Evolutionary conservation across 192 early-diverging fungal species (phyloP), one percentile per base, ranked within the genome.

Genomic region (Dissophora globulifera): DNA sequence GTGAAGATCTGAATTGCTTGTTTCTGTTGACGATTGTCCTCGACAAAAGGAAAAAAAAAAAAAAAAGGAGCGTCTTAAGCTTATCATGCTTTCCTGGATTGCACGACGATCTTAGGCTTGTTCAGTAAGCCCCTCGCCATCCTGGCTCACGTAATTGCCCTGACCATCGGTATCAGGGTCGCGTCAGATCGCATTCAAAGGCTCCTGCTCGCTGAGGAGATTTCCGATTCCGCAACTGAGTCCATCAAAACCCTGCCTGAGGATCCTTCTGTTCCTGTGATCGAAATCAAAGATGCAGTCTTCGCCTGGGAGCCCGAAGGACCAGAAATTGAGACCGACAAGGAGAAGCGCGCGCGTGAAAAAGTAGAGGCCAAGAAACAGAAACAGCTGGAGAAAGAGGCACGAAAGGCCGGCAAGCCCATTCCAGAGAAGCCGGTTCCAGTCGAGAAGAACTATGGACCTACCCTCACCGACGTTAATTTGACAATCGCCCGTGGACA

Each of bases 51-150:
- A n/a, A n/a, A n/a, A n/a, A n/a, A n/a, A n/a, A n/a, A n/a, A n/a
- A n/a, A n/a, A n/a, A n/a, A n/a, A n/a, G n/a, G n/a, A n/a, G n/a
- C n/a, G n/a, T n/a, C n/a, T n/a, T n/a, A n/a, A n/a, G n/a, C n/a
- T n/a, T n/a, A n/a, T n/a, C n/a, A n/a, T n/a, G n/a, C n/a, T n/a
- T n/a, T n/a, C n/a, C n/a, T n/a, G n/a, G n/a, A n/a, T n/a, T n/a
- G n/a, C n/a, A n/a, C n/a, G n/a, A n/a, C n/a, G n/a, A n/a, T n/a
- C n/a, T n/a, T n/a, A n/a, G n/a, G n/a, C n/a, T n/a, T n/a, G n/a
- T n/a, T n/a, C n/a, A n/a, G n/a, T n/a, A n/a, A n/a, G n/a, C 71
- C 71, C 15, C 54, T 76, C 4, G 71, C 62, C 2, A 76, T 76
- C 58, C 29, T 76, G n/a, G 48, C 71, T 6, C 62, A 65, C 19